Conservation (phyloP, 495 filamentous ascomycete genomes). For the Penicillium angulare region DNA sequence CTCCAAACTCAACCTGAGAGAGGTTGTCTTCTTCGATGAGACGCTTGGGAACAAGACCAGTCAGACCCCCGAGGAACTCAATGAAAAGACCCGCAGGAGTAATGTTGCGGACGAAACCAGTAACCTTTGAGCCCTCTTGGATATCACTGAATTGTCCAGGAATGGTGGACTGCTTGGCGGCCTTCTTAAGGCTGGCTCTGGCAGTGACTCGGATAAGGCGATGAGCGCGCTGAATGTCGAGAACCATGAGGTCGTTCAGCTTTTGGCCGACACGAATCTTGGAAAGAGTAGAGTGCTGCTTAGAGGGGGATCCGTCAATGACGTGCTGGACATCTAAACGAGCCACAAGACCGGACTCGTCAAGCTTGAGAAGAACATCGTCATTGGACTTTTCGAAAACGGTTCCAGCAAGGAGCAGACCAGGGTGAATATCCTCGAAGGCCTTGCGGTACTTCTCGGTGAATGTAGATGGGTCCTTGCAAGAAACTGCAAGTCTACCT, state of each 20-base stretch:
- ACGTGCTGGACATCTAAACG: slow-evolving; percentile 73
- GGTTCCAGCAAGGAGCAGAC: slow-evolving; percentile 68
- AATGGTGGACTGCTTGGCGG: slow-evolving; percentile 62
- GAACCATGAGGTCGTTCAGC: slow-evolving; percentile 75
- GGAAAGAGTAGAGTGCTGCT: slow-evolving; percentile 69
- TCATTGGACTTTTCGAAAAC: slow-evolving; percentile 84
- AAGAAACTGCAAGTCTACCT: slow-evolving; percentile 78
- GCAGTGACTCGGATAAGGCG: slow-evolving; percentile 70
- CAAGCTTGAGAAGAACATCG: slow-evolving; percentile 72
- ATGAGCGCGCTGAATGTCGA: slow-evolving; percentile 73
- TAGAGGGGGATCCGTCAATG: slow-evolving; percentile 74
- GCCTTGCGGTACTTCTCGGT: slow-evolving; percentile 71
- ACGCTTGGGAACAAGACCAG: slow-evolving; percentile 73
- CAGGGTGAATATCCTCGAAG: slow-evolving; percentile 66
- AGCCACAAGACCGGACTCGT: slow-evolving; percentile 68
- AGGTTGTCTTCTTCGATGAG: slow-evolving; percentile 66
- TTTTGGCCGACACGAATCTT: slow-evolving; percentile 79
- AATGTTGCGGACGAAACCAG: slow-evolving; percentile 83
- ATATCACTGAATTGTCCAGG: slow-evolving; percentile 67
- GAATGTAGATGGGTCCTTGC: slow-evolving; percentile 81
- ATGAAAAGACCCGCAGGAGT: slow-evolving; percentile 76
- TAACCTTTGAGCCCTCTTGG: slow-evolving; percentile 61
- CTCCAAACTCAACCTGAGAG: slow-evolving; percentile 69
- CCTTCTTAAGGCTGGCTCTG: slow-evolving; percentile 79
- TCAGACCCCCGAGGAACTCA: slow-evolving; percentile 74